Evolutionary conservation across 495 filamentous ascomycete species (phyloP), one percentile per base, ranked within the genome.

Genomic region (Hyaloscypha bicolor): DNA sequence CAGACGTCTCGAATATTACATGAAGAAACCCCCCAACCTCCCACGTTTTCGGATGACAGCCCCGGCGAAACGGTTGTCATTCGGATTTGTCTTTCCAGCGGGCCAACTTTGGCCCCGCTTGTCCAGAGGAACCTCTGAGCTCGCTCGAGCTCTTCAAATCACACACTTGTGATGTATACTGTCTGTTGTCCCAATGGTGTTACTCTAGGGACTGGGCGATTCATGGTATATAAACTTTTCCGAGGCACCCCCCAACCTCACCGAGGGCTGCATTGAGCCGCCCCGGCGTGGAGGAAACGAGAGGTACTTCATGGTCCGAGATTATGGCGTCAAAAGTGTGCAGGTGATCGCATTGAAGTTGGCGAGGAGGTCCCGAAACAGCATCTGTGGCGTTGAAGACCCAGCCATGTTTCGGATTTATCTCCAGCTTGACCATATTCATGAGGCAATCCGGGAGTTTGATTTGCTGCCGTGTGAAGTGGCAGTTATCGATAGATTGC

Each of bases 241-340:
- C 53, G 9, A 29, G 21, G 22, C 6, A 29, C 22, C 8, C 56
- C 25, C 25, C 3, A 37, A 8, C 19, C 19, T 9, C n/a, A 30
- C 56, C 35, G 21, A 37, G 35, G 56, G 56, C 56, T 37, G 56
- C 56, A 1, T 37, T 29, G 56, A 37, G 6, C 32, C n/a, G n/a
- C 32, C 31, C 19, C n/a, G n/a, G 30, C 32, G 31, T 37, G 56
- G 56, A 32, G 19, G 19, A 37, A 1, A 32, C 19, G 32, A 59
- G 19, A 21, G 4, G 4, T 56, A 32, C 6, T 32, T 14, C 16
- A 32, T 21, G 4, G 32, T 59, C 32, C 32, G 56, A 59, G 5
- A 32, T 59, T 33, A 32, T 59, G 56, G 56, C 56, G 56, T 32
- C 19, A 21, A 59, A 32, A 21, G 21, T 61, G n/a, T 61, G 59